Conservation (phyloP, 345 rosid species). For the Arabidopsis arenosa region DNA sequence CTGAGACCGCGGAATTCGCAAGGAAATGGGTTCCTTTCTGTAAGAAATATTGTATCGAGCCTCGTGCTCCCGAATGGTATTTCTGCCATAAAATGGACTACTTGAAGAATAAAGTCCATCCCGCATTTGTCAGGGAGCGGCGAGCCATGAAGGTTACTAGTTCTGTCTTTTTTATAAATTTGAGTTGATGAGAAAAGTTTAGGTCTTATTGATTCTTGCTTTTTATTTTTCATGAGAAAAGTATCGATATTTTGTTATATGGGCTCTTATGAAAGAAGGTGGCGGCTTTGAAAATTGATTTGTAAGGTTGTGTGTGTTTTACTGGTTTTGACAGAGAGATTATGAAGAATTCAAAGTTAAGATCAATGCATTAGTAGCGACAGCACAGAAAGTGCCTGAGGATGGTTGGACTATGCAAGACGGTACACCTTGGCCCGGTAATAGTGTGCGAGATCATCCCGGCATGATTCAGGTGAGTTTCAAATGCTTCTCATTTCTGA, state of each 20-base stretch:
- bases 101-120: slow-evolving; percentile 92
- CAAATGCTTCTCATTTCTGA: neutral
- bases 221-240: slow-evolving; percentile 1
- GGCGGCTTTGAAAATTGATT: slow-evolving; percentile 15
- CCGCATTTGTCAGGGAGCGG: slow-evolving; percentile 92
- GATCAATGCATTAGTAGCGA: slow-evolving; percentile 91
- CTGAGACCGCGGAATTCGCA: slow-evolving; percentile 97
- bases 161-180: slow-evolving; percentile 17
- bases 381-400: slow-evolving; percentile 98
- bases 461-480: slow-evolving; percentile 98
- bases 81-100: slow-evolving; percentile 95
- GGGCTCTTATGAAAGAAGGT: neutral
- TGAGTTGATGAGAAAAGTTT: neutral
- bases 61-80: slow-evolving; percentile 99
- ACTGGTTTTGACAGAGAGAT: slow-evolving; percentile 73
- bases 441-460: slow-evolving; percentile 91
- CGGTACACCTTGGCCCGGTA: slow-evolving; percentile 99
- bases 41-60: slow-evolving; percentile 86
- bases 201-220: neutral
- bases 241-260: neutral
- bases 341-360: slow-evolving; percentile 94
- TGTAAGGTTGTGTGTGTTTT: slow-evolving; percentile 9
- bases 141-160: slow-evolving; percentile 91
- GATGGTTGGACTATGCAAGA: slow-evolving; percentile 99
- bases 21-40: slow-evolving; percentile 99